Base-by-base conservation (phyloP, 345 rosid species). In the Barbarea vulgaris region DNA sequence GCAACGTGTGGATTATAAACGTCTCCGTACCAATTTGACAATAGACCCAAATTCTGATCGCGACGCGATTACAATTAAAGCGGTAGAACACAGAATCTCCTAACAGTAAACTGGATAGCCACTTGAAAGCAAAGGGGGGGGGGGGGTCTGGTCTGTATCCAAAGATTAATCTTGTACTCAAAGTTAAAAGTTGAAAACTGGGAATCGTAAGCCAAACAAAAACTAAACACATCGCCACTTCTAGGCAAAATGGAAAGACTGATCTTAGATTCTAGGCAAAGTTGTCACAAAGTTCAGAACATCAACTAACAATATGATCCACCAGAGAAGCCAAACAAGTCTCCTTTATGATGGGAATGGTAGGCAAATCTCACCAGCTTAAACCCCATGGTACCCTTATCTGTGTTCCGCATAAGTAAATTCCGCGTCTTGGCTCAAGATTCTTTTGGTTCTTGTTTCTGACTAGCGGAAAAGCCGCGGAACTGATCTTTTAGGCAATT, bases 381-480 rank as follows among this genome's bases (percentile, higher is more conserved):
- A 41, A 53, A 24, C 51, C 30, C 21, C n/a, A n/a, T n/a, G n/a
- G 6, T 14, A 19, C 21, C 28, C 18, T 13, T 31, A 44, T 30
- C n/a, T 1, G 0, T 58, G 2, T 0, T 5, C 58, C 1, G 4
- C 48, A 46, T 1, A 13, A 1, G 25, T 33, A 21, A 47, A 15
- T 4, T n/a, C 37, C 19, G 4, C 37, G 28, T 51, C 48, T 47
- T 2, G 1, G 42, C 25, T 24, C 21, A 18, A 31, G 15, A 24
- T 15, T 31, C 3, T 11, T 11, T 44, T 17, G 64, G 51, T 17
- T 25, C 36, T 60, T 5, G 14, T 46, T 46, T 56, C 37, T 58
- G 53, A 64, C 83, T 89, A 93, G 47, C 79, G 93, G 72, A 96
- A 96, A 24, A 96, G 91, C 78, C 98, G 83, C n/a, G 90, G 96